These are phyloP conservation scores for Asclepias syriaca DNA, from an alignment of 257 asterid genomes.

Conservation along the genomic window DNA sequence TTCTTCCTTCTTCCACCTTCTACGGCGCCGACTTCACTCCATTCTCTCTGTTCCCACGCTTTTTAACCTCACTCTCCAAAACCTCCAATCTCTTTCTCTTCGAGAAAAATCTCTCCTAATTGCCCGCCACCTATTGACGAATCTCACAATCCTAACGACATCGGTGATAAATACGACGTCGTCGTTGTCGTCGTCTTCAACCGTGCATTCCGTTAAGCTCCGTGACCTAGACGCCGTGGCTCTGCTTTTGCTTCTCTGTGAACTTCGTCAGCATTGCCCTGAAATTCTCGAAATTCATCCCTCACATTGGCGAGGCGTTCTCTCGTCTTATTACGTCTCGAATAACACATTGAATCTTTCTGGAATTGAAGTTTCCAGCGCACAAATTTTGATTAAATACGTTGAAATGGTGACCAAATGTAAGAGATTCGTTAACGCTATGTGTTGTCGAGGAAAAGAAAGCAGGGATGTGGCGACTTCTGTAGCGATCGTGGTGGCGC, in stretches of 20 bases:
- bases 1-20: slow-evolving; percentile 61
- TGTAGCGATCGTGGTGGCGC: slow-evolving; percentile 54
- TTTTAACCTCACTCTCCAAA: slow-evolving; percentile 73
- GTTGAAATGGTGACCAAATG: slow-evolving; percentile 48
- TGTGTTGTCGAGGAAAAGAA: slow-evolving; percentile 36
- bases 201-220: slow-evolving; percentile 32
- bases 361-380: slow-evolving; percentile 33
- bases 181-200: slow-evolving; percentile 15
- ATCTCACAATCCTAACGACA: slow-evolving; percentile 40
- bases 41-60: slow-evolving; percentile 64
- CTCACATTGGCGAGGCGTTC: slow-evolving; percentile 46
- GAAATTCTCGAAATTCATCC: slow-evolving; percentile 44
- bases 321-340: slow-evolving; percentile 32
- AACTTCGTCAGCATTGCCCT: slow-evolving; percentile 49
- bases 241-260: slow-evolving; percentile 79
- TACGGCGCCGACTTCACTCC: slow-evolving; percentile 54
- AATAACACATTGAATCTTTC: slow-evolving; percentile 33
- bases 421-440: slow-evolving; percentile 42
- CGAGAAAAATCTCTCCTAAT: slow-evolving; percentile 71
- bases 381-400: slow-evolving; percentile 46
- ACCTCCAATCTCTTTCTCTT: slow-evolving; percentile 75
- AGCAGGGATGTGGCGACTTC: slow-evolving; percentile 47
- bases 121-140: slow-evolving; percentile 64
- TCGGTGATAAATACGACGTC: slow-evolving; percentile 6
- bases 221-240: slow-evolving; percentile 70